phyloP scores from a whole-genome alignment of 176 grass and related monocot species.

The Zizania latifolia region DNA sequence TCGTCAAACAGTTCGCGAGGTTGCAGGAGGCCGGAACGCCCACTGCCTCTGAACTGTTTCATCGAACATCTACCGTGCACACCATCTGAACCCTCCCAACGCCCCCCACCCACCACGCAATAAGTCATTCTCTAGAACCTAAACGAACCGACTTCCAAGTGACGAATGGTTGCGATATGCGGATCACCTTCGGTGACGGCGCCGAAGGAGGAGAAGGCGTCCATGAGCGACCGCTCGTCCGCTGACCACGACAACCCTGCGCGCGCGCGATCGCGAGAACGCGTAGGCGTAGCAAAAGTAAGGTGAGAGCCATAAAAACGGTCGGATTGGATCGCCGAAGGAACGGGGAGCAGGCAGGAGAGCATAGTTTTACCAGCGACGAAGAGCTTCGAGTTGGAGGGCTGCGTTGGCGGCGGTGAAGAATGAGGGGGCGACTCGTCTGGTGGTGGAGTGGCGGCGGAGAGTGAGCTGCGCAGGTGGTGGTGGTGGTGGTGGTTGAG shows the following conservation, averaged over 20 bases:
- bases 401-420: constrained; percentile 8
- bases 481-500: not conserved
- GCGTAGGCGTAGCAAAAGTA: not conserved
- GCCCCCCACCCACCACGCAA: constrained; percentile 2
- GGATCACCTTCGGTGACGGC: constrained; percentile 71
- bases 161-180: not conserved
- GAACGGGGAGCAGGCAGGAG: not conserved
- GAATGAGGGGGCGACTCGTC: constrained; percentile 4
- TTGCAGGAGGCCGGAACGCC: not conserved
- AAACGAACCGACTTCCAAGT: not conserved
- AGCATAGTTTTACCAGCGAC: constrained; percentile 44
- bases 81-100: constrained; percentile 24
- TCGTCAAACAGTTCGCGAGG: constrained; percentile 32
- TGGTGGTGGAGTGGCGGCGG: constrained; percentile 2
- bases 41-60: not conserved
- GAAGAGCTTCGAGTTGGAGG: constrained; percentile 73
- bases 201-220: constrained; percentile 79
- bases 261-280: not conserved
- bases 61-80: constrained; percentile 26
- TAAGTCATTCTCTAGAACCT: constrained; percentile 19
- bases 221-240: constrained; percentile 78
- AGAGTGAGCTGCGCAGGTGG: constrained; percentile 1
- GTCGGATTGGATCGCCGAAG: not conserved
- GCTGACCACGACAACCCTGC: constrained; percentile 71
- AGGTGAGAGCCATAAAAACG: not conserved